A percentile compares a stretch with the other conserved stretches of the same genome.
These are phyloP conservation scores for Avicennia marina DNA, from an alignment of 257 asterid genomes.

Conservation along the genomic window DNA sequence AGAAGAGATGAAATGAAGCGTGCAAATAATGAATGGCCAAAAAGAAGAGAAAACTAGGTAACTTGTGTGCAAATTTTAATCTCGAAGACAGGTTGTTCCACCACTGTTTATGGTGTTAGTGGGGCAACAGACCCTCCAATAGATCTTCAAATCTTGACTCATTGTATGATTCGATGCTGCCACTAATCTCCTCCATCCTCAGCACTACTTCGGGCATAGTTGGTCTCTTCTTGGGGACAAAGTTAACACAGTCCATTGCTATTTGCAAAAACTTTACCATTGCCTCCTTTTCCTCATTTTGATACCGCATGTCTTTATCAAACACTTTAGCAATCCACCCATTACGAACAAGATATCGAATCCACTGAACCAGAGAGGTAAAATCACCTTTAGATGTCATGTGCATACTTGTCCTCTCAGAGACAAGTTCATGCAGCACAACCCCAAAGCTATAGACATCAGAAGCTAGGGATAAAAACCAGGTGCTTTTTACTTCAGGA, in stretches of 20 bases:
- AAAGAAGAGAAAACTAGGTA: neutral
- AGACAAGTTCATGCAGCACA: constrained; percentile 19
- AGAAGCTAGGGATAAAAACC: constrained; percentile 11
- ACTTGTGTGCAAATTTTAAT: neutral
- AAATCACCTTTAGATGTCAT: neutral
- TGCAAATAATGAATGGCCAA: too few species aligned
- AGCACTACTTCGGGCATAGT: neutral
- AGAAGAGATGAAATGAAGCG: too few species aligned
- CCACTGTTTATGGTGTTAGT: neutral
- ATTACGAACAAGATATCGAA: neutral
- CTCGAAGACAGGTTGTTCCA: neutral
- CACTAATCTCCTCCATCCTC: constrained; percentile 8
- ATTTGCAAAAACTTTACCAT: neutral
- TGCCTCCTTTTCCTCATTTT: neutral
- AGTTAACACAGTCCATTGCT: constrained; percentile 10
- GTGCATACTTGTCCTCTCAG: neutral
- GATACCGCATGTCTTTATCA: neutral
- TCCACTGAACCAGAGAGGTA: neutral
- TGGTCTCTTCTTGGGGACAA: neutral
- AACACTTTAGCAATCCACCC: neutral
- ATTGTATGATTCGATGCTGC: neutral
- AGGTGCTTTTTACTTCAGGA: constrained; percentile 14
- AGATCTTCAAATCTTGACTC: constrained; percentile 1
- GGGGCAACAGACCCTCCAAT: constrained; percentile 8
- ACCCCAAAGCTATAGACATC: constrained; percentile 31